Conservation (phyloP, 108 stramenopile genomes). For the Poteriospumella lacustris region DNA sequence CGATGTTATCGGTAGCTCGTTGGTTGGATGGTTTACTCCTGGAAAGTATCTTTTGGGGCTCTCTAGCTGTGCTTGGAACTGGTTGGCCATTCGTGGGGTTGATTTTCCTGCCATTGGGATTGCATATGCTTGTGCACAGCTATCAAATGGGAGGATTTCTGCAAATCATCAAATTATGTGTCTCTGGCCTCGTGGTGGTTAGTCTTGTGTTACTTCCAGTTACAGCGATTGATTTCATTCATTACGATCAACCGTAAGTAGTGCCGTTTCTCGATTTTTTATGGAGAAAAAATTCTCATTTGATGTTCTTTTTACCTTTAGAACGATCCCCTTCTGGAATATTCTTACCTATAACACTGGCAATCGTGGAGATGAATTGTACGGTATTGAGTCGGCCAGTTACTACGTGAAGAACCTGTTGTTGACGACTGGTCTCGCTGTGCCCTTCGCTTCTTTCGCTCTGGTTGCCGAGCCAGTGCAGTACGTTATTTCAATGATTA, state of each 20-base stretch:
- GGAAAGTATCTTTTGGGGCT: constrained; percentile 59
- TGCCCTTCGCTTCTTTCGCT: constrained; percentile 50
- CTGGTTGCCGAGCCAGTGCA: neutral
- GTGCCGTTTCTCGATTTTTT: constrained; percentile 4
- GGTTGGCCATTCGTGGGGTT: constrained; percentile 97
- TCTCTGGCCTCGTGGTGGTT: neutral
- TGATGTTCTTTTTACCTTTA: neutral
- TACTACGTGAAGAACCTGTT: constrained; percentile 87
- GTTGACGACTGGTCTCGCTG: constrained; percentile 76
- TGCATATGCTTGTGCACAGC: constrained; percentile 51
- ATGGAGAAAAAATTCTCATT: neutral
- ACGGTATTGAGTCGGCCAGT: constrained; percentile 83
- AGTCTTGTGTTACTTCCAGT: neutral
- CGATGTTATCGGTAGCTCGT: constrained; percentile 49
- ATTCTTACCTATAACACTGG: constrained; percentile 57
- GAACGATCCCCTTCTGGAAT: constrained; percentile 40
- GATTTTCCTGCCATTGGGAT: constrained; percentile 77
- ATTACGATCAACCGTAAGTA: constrained; percentile 8
- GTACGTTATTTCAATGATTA: constrained; percentile 2
- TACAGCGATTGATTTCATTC: neutral
- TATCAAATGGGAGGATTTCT: neutral
- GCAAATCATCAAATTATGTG: constrained; percentile 4
- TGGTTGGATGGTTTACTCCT: constrained; percentile 51
- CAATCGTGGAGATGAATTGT: constrained; percentile 77
- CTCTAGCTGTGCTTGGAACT: constrained; percentile 67